Base-by-base conservation (phyloP, 768 basidiomycete genomes). In the Tricholoma matsutake region DNA sequence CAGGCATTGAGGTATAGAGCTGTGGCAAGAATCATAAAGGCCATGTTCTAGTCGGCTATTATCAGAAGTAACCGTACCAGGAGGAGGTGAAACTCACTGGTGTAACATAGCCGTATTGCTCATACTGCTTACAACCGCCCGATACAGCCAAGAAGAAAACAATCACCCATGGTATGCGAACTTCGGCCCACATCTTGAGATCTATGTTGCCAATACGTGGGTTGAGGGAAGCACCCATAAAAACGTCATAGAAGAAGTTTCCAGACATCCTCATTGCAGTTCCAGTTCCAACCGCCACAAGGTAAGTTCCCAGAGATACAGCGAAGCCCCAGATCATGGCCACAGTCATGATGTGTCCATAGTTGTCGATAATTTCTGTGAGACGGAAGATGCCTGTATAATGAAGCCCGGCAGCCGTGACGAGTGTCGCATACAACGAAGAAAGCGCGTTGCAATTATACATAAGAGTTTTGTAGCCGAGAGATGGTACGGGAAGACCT, bases 131-230 rank as follows among this genome's bases (percentile, higher is more conserved):
- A 78, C 92, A 92, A 22, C 88, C 91, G 53, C 94, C 96, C 25
- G 91, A 95, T 35, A 98, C 86, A 4, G 95, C 84, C 65, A 98
- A 81, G 76, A 94, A 89, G 80, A 98, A 98, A 16, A 97, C 88
- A 57, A 97, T 86, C 41, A 96, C 89, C 97, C 97, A 99, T 4
- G 96, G 94, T 65, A 99, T 91, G 54, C 97, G 87, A 61, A 98
- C 93, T 70, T 97, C 95, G 4, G 92, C 92, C 88, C 94, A 99
- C 96, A 98, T 98, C 77, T 99, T 99, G 69, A 99, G 78, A 75
- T 98, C 96, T 63, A 99, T 83, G 18, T 83, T 80, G 6, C 94
- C 94, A 62, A 99, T 82, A 61, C 96, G 87, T 6, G 97, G 97
- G 77, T 98, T 99, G 64, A 99, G 80, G 56, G 83, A 83, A 41